Evolutionary conservation across 805 yeast genomes (phyloP), one percentile per base, ranked within the genome.

Genomic region (Pichia sporocuriosa): DNA sequence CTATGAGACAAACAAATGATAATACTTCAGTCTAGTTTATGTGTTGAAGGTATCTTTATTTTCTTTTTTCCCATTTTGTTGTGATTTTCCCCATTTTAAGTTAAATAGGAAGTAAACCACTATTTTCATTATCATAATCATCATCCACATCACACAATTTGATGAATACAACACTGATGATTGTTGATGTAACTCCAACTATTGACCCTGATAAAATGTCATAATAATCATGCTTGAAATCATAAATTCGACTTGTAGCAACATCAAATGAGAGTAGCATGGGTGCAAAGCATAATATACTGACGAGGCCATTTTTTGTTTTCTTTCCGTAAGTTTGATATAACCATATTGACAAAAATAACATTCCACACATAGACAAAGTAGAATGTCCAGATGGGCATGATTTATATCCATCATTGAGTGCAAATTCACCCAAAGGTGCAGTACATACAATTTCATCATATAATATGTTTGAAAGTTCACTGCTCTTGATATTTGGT

Each of bases 211-310:
- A 53, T 0, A 82, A 50, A 4, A 90, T 81, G 60, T 93, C 97
- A 16, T 80, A 66, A 56, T 81, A 85, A 61, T 88, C 96, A 56
- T 93, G 97, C 59, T 95, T 73, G 61, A 88, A 89, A 63, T 90
- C 97, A 51, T 82, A 81, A 1, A 95, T 83, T 50, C 97, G 72
- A 39, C 89, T 75, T n/a, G 48, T 42, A 3, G 25, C 39, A 11
- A 48, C 35, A 23, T 48, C 51, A 10, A 48, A 17, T 12, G 44
- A 43, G 10, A 48, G 9, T 4, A 48, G 17, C 1, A 43, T 52
- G 1, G 90, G 90, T 13, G 69, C 21, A 11, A 62, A 54, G 25
- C 48, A 51, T 10, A 54, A 24, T 21, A 56, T 27, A 11, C 48
- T 40, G 3, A 40, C 13, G 8, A 41, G 5, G n/a, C 36, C 29